phyloP scores from a whole-genome alignment of 176 grass and related monocot species.

The Chrysopogon serrulatus region DNA sequence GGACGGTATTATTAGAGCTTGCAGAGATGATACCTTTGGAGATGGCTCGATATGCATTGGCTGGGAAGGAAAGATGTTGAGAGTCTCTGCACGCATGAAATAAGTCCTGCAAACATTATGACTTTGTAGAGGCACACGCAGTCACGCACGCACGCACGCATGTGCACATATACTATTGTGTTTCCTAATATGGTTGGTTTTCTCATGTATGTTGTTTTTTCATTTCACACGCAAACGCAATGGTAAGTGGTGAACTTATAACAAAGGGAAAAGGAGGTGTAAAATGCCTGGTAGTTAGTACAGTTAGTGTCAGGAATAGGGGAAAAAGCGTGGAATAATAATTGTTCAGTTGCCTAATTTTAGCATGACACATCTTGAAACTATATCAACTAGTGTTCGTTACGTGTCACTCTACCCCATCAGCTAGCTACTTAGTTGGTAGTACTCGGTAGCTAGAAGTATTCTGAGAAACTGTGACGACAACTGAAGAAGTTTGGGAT shows the following conservation, averaged over 20 bases:
- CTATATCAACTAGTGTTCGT: slow-evolving; percentile 11
- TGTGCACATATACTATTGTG: background rate
- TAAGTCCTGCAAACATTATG: slow-evolving; percentile 21
- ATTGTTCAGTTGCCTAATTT: background rate
- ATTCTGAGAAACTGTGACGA: background rate
- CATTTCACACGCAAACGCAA: slow-evolving; percentile 16
- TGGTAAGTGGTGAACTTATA: background rate
- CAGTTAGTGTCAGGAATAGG: background rate
- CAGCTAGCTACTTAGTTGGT: background rate
- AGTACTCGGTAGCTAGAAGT: background rate
- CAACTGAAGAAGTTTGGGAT: background rate
- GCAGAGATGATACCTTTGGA: slow-evolving; percentile 14
- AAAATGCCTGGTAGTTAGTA: background rate
- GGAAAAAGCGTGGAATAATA: background rate
- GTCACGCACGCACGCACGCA: background rate
- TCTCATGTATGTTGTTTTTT: background rate
- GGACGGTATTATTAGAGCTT: background rate
- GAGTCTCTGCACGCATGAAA: slow-evolving; percentile 55
- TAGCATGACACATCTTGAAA: slow-evolving; percentile 19
- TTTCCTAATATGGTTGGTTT: slow-evolving; percentile 9
- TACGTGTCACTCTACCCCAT: slow-evolving; percentile 22
- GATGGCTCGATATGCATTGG: slow-evolving; percentile 51
- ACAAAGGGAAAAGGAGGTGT: background rate
- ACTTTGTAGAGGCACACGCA: slow-evolving; percentile 1
- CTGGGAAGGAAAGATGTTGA: slow-evolving; percentile 67